These are phyloP conservation scores for Aureobasidium pullulans DNA, from an alignment of 2,329 filamentous ascomycete species.

Conservation along the genomic window DNA sequence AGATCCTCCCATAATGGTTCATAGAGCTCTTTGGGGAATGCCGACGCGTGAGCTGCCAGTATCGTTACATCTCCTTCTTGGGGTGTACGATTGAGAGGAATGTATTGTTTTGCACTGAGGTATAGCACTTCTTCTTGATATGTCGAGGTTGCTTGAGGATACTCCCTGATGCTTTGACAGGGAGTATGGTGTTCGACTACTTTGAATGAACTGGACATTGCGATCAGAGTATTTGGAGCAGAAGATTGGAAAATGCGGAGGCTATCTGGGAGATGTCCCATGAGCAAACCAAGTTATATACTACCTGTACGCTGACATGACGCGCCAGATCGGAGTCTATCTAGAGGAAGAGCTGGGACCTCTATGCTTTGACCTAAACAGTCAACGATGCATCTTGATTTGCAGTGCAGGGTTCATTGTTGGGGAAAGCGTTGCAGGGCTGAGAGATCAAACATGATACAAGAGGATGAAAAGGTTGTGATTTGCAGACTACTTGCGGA, in stretches of 20 bases:
- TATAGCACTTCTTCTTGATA: conserved; percentile 68
- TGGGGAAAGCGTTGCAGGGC: background rate
- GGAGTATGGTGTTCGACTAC: conserved; percentile 57
- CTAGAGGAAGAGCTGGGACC: background rate
- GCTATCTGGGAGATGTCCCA: background rate
- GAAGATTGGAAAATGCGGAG: background rate
- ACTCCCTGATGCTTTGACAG: conserved; percentile 75
- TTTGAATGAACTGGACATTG: conserved; percentile 7
- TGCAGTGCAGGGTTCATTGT: background rate
- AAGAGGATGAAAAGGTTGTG: background rate
- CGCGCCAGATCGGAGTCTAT: background rate
- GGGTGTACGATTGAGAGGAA: conserved; percentile 61
- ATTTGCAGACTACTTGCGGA: background rate
- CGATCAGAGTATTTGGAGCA: background rate
- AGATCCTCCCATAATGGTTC: conserved; percentile 88
- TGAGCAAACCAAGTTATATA: background rate
- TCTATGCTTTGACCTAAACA: background rate
- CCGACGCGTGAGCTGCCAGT: conserved; percentile 82
- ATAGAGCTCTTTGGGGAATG: conserved; percentile 90
- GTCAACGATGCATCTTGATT: background rate
- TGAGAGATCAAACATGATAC: background rate
- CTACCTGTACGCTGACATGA: background rate
- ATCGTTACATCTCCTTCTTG: conserved; percentile 74
- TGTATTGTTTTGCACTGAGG: conserved; percentile 82
- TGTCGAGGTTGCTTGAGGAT: conserved; percentile 61